These are phyloP conservation scores for Lunularia cruciata DNA, from an alignment of 225 moss, liverwort and hornwort species.

Conservation along the genomic window DNA sequence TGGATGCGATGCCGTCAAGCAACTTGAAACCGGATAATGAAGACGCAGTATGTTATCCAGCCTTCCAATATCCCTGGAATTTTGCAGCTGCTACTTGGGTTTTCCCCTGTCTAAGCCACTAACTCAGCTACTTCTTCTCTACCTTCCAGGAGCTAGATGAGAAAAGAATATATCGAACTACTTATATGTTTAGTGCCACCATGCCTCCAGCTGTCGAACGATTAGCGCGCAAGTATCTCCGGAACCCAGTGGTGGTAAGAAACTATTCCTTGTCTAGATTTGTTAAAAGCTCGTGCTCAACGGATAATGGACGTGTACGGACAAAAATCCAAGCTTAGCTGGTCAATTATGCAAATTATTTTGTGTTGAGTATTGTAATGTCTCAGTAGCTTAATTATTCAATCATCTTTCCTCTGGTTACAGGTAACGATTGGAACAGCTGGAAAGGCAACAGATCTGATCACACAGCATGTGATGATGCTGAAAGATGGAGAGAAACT, in stretches of 20 bases:
- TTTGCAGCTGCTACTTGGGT: not conserved
- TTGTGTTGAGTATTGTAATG: too few species aligned
- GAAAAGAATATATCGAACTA: conserved; percentile 92
- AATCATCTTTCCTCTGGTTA: not conserved
- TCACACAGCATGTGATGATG: conserved; percentile 88
- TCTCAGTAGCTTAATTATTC: too few species aligned
- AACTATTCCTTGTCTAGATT: not conserved
- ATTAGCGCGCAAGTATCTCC: conserved; percentile 87
- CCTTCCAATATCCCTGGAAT: not conserved
- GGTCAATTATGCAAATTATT: too few species aligned
- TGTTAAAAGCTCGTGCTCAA: too few species aligned
- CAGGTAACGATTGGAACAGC: conserved; percentile 82
- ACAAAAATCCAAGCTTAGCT: too few species aligned
- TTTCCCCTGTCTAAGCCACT: not conserved
- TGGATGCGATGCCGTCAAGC: conserved; percentile 99
- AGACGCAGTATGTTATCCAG: conserved; percentile 72
- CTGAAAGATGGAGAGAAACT: conserved; percentile 76
- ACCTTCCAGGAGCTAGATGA: conserved; percentile 84
- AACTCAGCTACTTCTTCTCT: not conserved
- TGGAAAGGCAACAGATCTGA: conserved; percentile 85
- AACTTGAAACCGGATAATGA: conserved; percentile 99
- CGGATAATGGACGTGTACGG: too few species aligned
- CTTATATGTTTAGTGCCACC: conserved; percentile 99
- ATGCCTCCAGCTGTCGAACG: conserved; percentile 99
- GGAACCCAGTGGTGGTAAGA: conserved; percentile 96